These are phyloP conservation scores for Oryza longistaminata DNA, from an alignment of 176 grass and related monocot genomes.

Conservation along the genomic window DNA sequence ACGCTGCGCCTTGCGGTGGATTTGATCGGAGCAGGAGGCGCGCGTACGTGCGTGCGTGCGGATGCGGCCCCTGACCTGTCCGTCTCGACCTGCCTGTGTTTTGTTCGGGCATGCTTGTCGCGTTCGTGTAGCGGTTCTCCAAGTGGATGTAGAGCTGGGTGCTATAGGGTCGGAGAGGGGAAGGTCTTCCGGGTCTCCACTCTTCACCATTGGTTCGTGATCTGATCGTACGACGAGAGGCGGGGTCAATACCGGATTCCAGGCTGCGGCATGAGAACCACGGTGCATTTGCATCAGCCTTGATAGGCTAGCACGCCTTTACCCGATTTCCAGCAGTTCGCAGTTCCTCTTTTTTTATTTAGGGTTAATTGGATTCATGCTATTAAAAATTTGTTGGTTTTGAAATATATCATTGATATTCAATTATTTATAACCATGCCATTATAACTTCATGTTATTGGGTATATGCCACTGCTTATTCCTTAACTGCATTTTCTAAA, in stretches of 20 bases:
- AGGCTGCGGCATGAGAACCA: conserved; percentile 1
- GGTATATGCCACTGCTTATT: too few species aligned
- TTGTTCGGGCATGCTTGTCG: conserved; percentile 29
- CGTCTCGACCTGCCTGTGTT: neutral
- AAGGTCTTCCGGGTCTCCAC: neutral
- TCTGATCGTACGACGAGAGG: neutral
- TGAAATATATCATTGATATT: too few species aligned
- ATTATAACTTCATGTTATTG: too few species aligned
- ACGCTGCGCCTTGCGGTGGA: neutral
- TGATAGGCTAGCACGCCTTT: neutral
- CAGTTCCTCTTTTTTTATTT: neutral
- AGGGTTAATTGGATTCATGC: too few species aligned
- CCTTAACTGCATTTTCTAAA: too few species aligned
- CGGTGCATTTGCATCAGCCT: neutral
- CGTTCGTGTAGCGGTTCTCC: conserved; percentile 12
- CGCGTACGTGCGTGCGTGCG: neutral
- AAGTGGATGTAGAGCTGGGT: conserved; percentile 7
- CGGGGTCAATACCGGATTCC: conserved; percentile 14
- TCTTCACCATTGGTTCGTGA: neutral
- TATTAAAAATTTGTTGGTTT: too few species aligned
- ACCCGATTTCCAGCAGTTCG: neutral
- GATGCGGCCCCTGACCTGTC: neutral
- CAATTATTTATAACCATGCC: too few species aligned
- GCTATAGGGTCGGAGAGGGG: neutral
- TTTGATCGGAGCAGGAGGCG: conserved; percentile 1